Percentiles rank a stretch among this genome's conserved stretches.
Conservation (phyloP, 805 yeast species). For the Yamadazyma kitorensis region DNA sequence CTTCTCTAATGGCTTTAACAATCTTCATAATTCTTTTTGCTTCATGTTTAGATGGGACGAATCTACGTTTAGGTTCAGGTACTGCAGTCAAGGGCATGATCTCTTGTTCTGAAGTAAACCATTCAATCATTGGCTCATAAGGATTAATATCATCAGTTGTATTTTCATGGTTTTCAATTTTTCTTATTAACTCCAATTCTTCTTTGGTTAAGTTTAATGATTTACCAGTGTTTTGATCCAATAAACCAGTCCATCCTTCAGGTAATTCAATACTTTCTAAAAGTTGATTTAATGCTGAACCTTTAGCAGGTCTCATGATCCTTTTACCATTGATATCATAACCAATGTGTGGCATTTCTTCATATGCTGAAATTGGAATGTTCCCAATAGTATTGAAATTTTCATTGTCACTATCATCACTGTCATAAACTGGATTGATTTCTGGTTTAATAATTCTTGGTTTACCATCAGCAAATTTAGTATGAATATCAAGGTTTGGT, state of each 20-base stretch:
- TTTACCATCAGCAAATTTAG: slow-evolving; percentile 73
- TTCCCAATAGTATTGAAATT: slow-evolving; percentile 86
- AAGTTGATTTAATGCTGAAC: slow-evolving; percentile 88
- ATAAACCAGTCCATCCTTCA: slow-evolving; percentile 97
- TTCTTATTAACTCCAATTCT: slow-evolving; percentile 83
- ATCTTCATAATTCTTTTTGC: slow-evolving; percentile 95
- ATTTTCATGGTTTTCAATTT: slow-evolving; percentile 79
- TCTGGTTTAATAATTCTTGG: slow-evolving; percentile 82
- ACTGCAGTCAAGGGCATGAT: slow-evolving; percentile 88
- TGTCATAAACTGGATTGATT: slow-evolving; percentile 90
- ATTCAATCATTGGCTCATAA: slow-evolving; percentile 90
- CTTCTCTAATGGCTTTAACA: slow-evolving; percentile 94
- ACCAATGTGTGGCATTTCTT: slow-evolving; percentile 96
- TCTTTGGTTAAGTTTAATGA: slow-evolving; percentile 79
- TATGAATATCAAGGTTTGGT: slow-evolving; percentile 29
- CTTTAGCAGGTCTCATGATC: slow-evolving; percentile 98
- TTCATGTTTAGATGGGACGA: slow-evolving; percentile 95
- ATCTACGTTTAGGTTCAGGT: slow-evolving; percentile 97
- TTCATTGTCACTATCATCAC: slow-evolving; percentile 89
- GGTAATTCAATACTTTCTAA: slow-evolving; percentile 91
- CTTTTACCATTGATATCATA: slow-evolving; percentile 96
- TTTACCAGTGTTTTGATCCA: slow-evolving; percentile 86
- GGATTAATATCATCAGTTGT: slow-evolving; percentile 82
- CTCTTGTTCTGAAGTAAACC: slow-evolving; percentile 87
- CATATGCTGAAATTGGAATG: slow-evolving; percentile 89